These are phyloP conservation scores for Arabidopsis arenosa DNA, from an alignment of 345 rosid species.

Conservation along the genomic window DNA sequence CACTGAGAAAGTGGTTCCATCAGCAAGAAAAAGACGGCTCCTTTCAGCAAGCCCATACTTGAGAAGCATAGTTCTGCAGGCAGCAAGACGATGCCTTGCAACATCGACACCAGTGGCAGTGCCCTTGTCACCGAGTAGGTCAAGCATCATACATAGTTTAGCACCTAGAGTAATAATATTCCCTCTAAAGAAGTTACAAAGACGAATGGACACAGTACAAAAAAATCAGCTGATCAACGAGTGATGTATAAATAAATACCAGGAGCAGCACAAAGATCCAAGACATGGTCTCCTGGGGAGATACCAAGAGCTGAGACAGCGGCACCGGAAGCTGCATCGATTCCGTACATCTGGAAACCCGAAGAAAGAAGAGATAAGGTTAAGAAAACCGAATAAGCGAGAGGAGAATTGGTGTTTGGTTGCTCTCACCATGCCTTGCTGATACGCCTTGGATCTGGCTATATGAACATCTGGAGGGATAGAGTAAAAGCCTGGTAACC, in stretches of 20 bases:
- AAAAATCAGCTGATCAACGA: neutral
- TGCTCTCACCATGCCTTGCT: constrained; percentile 71
- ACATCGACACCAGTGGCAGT: constrained; percentile 91
- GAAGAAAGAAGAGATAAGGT: neutral
- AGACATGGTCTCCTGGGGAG: constrained; percentile 83
- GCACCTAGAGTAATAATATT: constrained; percentile 64
- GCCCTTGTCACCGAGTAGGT: constrained; percentile 76
- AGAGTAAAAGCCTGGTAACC: constrained; percentile 82
- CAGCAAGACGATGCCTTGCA: constrained; percentile 84
- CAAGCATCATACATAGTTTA: constrained; percentile 87
- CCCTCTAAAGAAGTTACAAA: neutral
- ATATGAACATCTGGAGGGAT: constrained; percentile 76
- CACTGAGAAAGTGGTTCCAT: constrained; percentile 77
- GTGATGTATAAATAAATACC: constrained; percentile 49
- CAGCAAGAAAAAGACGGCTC: constrained; percentile 84
- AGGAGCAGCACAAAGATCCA: constrained; percentile 93
- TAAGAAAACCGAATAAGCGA: neutral
- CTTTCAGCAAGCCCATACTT: constrained; percentile 75
- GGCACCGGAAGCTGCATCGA: constrained; percentile 95
- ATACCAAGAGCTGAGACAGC: constrained; percentile 75
- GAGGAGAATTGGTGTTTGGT: neutral
- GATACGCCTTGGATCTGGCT: constrained; percentile 71
- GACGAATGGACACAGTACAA: neutral
- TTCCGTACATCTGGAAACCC: constrained; percentile 76
- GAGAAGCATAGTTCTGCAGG: constrained; percentile 86